Base-by-base conservation (phyloP, 23 red algal species). In the Gracilaria domingensis region DNA sequence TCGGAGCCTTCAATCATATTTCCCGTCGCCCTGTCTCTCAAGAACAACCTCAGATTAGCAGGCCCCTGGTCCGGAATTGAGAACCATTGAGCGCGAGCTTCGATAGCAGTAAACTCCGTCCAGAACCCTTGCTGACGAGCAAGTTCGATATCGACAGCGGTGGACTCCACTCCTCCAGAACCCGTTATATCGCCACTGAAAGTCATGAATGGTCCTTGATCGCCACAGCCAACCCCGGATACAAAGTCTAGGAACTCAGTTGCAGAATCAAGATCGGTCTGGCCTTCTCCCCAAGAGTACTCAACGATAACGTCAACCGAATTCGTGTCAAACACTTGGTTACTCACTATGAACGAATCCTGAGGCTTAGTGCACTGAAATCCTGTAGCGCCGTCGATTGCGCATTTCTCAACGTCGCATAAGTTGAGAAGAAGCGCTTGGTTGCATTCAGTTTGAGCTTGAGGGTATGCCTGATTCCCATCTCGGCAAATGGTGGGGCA, bases 281-380 rank as follows among this genome's bases (percentile, higher is more conserved):
- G 62, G n/a, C 33, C 14, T 32, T 12, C n/a, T 30, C 28, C 62
- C 62, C 62, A 67, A 36, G 28, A 12, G 24, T 67, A 67, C 6
- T 33, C 24, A 9, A 67, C 62, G 0, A 33, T 21, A 1, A 67
- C 1, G 24, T 67, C 62, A 29, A 16, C 62, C 62, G 51, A 55
- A 14, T 55, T 20, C 13, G 33, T 33, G 11, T 35, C 62, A 25
- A 67, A 67, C 13, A 33, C 28, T 8, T 28, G 1, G 14, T 67
- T 67, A 25, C 62, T 67, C 62, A 67, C 62, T 12, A 67, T 67
- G 62, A 67, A 67, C 3, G 62, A 67, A 36, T 67, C 33, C 28
- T 29, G 13, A 2, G 62, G 62, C 12, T 34, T 1, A 67, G 5
- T 4, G 62, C 62, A 67, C 2, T 1, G 1, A 21, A 33, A 67